These are phyloP conservation scores for Hypoxylon rubiginosum DNA, from an alignment of 2,329 filamentous ascomycete species.

Conservation along the genomic window DNA sequence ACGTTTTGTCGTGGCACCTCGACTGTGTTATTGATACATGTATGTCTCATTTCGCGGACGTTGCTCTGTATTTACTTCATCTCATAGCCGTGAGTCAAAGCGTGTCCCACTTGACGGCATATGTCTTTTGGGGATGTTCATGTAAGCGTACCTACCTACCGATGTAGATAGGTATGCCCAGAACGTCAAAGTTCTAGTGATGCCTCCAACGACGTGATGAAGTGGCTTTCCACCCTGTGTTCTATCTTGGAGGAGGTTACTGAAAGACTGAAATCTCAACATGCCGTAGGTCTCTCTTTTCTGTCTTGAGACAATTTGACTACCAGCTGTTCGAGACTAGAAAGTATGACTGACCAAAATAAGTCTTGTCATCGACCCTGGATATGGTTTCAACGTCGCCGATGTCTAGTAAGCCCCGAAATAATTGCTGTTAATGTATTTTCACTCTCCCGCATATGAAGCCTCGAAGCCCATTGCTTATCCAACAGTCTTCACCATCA, in stretches of 20 bases:
- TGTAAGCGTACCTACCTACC: too few relatives aligned
- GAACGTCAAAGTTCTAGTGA: background rate
- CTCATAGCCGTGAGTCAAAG: background rate
- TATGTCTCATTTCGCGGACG: background rate
- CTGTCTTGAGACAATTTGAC: background rate
- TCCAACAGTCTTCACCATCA: slow-evolving; percentile 84
- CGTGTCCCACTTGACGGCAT: background rate
- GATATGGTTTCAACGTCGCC: background rate
- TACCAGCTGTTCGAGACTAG: background rate
- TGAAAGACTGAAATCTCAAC: background rate
- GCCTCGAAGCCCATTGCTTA: slow-evolving; percentile 89
- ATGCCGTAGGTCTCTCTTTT: background rate
- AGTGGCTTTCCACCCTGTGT: background rate
- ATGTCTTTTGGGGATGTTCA: background rate
- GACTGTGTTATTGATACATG: background rate
- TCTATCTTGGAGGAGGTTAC: background rate
- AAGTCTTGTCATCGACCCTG: background rate
- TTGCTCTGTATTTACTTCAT: background rate
- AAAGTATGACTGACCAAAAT: background rate
- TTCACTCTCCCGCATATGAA: slow-evolving; percentile 68
- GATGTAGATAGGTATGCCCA: background rate
- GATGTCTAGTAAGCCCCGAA: background rate
- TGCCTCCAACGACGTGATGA: background rate
- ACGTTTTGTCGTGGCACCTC: slow-evolving; percentile 5
- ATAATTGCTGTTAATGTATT: slow-evolving; percentile 22